A percentile compares a stretch with the other conserved stretches of the same genome.
Conservation (phyloP, 2,329 filamentous ascomycete species). For the Neofusicoccum parvum region DNA sequence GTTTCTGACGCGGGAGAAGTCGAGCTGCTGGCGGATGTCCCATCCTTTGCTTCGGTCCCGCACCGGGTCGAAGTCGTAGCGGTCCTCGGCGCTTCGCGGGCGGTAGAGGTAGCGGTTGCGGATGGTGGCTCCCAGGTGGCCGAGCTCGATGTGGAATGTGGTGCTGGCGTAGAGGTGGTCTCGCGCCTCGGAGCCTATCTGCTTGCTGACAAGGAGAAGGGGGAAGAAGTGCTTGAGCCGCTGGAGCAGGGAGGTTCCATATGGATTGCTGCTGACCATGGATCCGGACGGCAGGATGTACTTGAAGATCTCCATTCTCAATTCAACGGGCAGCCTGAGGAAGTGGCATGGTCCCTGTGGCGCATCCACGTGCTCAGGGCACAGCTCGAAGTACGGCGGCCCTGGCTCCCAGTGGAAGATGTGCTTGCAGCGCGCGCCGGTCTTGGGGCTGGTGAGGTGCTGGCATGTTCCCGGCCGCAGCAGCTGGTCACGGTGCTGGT, state of each 20-base stretch:
- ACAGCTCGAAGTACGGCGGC: slow-evolving; percentile 32
- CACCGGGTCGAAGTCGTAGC: slow-evolving; percentile 26
- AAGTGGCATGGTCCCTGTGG: slow-evolving; percentile 35
- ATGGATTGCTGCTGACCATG: slow-evolving; percentile 20
- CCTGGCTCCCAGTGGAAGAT: slow-evolving; percentile 35
- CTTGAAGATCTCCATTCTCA: slow-evolving; percentile 34
- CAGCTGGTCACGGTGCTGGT: slow-evolving; percentile 32
- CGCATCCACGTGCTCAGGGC: slow-evolving; percentile 30
- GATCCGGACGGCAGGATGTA: slow-evolving; percentile 33
- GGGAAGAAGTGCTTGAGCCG: background rate
- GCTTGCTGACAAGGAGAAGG: slow-evolving; percentile 32
- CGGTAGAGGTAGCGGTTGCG: slow-evolving; percentile 35
- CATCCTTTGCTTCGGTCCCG: slow-evolving; percentile 27
- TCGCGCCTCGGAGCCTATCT: slow-evolving; percentile 33
- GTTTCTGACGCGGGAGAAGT: slow-evolving; percentile 35
- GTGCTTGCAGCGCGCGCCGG: slow-evolving; percentile 30
- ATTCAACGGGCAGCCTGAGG: slow-evolving; percentile 35
- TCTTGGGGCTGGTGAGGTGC: slow-evolving; percentile 20
- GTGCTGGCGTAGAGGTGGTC: slow-evolving; percentile 33
- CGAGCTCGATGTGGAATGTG: slow-evolving; percentile 35
- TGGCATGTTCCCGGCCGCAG: slow-evolving; percentile 33
- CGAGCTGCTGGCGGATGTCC: slow-evolving; percentile 32
- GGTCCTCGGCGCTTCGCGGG: slow-evolving; percentile 32
- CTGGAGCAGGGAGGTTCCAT: background rate
- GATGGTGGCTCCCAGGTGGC: slow-evolving; percentile 37